A percentile compares a stretch with the other conserved stretches of the same genome.
Evolutionary conservation across 352 stramenopile genomes (phyloP).

Genomic region (Phytopythium sindhum): DNA sequence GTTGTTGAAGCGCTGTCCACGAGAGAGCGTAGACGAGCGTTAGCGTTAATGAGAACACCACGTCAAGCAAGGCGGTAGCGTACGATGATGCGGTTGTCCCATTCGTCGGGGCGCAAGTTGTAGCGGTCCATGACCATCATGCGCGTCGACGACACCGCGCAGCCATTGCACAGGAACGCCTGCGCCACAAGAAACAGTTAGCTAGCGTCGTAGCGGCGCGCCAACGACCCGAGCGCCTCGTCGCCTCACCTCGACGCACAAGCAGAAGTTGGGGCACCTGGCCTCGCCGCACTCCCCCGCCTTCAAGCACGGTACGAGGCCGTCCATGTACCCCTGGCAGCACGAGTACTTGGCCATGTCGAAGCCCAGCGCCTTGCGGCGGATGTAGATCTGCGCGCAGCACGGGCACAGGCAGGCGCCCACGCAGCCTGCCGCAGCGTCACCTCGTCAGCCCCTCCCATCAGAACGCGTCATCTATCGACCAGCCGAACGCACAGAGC

Average conservation of each 20-base stretch:
- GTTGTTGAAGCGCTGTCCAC: conserved; percentile 88
- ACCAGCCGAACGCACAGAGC: conserved; percentile 51
- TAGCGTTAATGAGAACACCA: neutral
- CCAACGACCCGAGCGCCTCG: neutral
- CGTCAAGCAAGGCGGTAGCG: conserved; percentile 5
- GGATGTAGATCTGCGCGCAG: conserved; percentile 89
- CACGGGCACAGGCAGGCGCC: conserved; percentile 80
- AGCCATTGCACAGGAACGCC: conserved; percentile 85
- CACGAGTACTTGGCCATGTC: conserved; percentile 93
- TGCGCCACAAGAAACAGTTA: conserved; percentile 10
- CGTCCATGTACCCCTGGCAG: conserved; percentile 92
- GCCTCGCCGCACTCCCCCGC: conserved; percentile 85
- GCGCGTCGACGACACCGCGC: conserved; percentile 88
- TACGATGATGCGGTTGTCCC: conserved; percentile 93
- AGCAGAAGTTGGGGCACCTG: conserved; percentile 84
- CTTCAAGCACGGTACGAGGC: conserved; percentile 82
- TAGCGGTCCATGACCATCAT: conserved; percentile 91
- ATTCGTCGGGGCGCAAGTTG: conserved; percentile 86
- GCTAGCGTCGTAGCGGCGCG: neutral
- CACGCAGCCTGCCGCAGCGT: conserved; percentile 39
- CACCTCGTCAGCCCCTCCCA: conserved; percentile 4
- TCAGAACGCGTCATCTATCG: neutral
- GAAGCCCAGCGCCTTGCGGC: conserved; percentile 88
- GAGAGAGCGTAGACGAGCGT: neutral
- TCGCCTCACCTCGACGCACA: conserved; percentile 83